Percentiles rank a stretch among this genome's conserved stretches.
Evolutionary conservation across 805 yeast genomes (phyloP).

Genomic region (Candida quercuum): DNA sequence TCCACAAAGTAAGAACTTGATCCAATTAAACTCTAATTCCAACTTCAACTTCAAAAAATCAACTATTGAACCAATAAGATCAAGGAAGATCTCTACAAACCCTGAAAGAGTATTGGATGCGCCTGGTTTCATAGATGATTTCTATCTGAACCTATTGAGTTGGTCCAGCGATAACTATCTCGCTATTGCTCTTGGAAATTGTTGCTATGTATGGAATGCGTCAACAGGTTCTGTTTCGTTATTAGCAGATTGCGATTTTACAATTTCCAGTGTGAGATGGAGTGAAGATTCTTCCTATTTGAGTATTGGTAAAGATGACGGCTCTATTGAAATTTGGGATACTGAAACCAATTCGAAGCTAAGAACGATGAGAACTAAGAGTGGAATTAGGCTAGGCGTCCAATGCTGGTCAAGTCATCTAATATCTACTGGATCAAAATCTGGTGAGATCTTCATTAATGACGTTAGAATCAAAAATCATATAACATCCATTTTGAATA

Average conservation of each 20-base stretch:
- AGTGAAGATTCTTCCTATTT: conserved; percentile 85
- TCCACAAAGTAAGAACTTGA: conserved; percentile 41
- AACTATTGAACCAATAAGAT: conserved; percentile 55
- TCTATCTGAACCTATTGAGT: conserved; percentile 76
- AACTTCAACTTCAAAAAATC: conserved; percentile 25
- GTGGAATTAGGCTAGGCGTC: conserved; percentile 73
- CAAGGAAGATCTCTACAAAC: conserved; percentile 74
- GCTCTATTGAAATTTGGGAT: conserved; percentile 91
- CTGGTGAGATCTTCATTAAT: conserved; percentile 79
- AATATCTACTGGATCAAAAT: conserved; percentile 80
- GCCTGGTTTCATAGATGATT: conserved; percentile 91
- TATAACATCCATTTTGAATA: conserved; percentile 50
- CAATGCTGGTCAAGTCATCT: conserved; percentile 82
- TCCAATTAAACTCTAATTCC: conserved; percentile 20
- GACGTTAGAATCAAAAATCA: conserved; percentile 87
- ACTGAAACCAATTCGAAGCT: conserved; percentile 68
- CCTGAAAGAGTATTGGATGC: conserved; percentile 96
- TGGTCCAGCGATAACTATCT: conserved; percentile 83
- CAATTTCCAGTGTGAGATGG: conserved; percentile 79
- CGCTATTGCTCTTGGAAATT: conserved; percentile 82
- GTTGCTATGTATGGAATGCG: conserved; percentile 92
- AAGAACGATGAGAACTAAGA: conserved; percentile 68
- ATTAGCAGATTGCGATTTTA: conserved; percentile 52
- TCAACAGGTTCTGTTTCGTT: conserved; percentile 69
- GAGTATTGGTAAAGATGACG: conserved; percentile 79